Conservation (phyloP, 2,329 filamentous ascomycete species). For the Hypoxylon sp. region DNA sequence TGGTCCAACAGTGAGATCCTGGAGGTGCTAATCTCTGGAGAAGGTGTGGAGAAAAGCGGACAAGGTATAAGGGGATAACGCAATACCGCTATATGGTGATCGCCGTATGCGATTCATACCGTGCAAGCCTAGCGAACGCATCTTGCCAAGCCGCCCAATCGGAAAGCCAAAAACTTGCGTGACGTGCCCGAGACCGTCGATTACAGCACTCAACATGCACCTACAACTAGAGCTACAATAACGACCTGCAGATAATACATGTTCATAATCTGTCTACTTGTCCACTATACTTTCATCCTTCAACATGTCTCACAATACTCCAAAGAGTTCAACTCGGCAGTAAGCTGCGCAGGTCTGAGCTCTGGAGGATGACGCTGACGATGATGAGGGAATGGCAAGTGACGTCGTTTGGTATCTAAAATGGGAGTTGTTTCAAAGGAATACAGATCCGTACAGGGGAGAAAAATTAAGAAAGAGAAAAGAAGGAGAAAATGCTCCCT, state of each 20-base stretch:
- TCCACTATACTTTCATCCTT: conserved; percentile 4
- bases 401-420: conserved; percentile 21
- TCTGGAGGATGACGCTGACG: conserved; percentile 3
- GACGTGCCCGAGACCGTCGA: neutral
- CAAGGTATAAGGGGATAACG: conserved; percentile 11
- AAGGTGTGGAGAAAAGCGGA: conserved; percentile 27
- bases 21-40: conserved; percentile 28
- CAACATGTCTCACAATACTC: neutral
- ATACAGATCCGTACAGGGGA: no score
- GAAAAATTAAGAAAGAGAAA: no score
- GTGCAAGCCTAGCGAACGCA: neutral
- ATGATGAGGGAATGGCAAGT: conserved; percentile 19
- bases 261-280: neutral
- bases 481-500: no score
- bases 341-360: conserved; percentile 1
- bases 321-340: conserved; percentile 1
- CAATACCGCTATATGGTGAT: conserved; percentile 6
- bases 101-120: conserved; percentile 6
- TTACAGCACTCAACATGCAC: no score
- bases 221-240: no score
- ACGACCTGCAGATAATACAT: no score
- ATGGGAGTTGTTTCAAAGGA: conserved; percentile 11
- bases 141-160: conserved; percentile 11
- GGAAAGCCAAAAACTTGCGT: neutral
- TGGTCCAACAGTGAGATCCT: conserved; percentile 24